Evolutionary conservation across 352 stramenopile species (phyloP).

Genomic region (Globisporangium parvum): DNA sequence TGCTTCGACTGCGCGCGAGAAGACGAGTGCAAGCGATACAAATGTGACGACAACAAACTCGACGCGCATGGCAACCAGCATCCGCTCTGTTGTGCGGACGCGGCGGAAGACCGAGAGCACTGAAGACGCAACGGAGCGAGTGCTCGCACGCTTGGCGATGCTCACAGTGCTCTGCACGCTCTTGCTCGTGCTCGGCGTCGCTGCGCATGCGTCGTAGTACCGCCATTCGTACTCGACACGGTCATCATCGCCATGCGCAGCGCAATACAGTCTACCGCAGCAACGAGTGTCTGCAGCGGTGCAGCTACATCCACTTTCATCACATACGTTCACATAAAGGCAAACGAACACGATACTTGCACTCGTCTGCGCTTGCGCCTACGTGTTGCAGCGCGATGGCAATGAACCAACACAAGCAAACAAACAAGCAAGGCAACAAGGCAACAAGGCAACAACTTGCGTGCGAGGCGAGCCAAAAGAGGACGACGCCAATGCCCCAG

Average conservation of each 20-base stretch:
- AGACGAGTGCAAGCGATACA: neutral
- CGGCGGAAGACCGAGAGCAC: conserved; percentile 25
- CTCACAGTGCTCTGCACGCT: conserved; percentile 23
- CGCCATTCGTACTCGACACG: neutral
- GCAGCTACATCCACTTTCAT: too few species aligned
- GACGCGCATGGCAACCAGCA: conserved; percentile 6
- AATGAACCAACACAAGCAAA: neutral
- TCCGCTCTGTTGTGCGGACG: conserved; percentile 15
- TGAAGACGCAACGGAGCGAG: conserved; percentile 32
- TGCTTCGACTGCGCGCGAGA: neutral
- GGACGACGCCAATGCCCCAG: conserved; percentile 64
- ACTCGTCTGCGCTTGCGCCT: too few species aligned
- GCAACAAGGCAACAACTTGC: neutral
- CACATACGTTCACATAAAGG: too few species aligned
- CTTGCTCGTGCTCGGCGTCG: conserved; percentile 33
- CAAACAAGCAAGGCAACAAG: neutral
- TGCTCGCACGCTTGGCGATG: conserved; percentile 26
- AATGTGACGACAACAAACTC: conserved; percentile 2
- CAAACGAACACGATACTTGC: too few species aligned
- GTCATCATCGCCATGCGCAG: neutral
- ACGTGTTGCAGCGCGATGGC: too few species aligned
- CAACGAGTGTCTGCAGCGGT: neutral
- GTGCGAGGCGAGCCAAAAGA: conserved; percentile 15
- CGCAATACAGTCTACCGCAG: neutral
- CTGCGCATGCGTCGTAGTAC: conserved; percentile 16